These are phyloP conservation scores for Torulaspora gathmanii DNA, from an alignment of 805 yeast genomes.

Conservation along the genomic window DNA sequence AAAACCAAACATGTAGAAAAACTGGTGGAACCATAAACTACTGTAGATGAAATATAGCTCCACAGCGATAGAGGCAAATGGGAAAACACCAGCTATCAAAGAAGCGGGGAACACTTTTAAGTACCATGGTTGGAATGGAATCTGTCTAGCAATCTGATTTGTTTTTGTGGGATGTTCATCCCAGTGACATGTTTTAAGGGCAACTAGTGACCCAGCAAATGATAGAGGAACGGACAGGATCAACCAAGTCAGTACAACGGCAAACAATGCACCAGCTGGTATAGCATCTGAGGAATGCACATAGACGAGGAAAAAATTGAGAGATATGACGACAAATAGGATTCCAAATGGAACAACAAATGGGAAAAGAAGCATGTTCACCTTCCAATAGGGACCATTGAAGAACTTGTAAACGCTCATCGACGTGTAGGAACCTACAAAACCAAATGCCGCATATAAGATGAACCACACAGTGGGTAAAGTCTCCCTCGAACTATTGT, in stretches of 20 bases:
- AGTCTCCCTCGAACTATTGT: conserved; percentile 94
- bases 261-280: conserved; percentile 84
- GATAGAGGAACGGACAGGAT: conserved; percentile 80
- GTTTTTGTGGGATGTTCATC: conserved; percentile 75
- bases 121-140: conserved; percentile 87
- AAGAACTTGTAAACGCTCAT: conserved; percentile 80
- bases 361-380: conserved; percentile 79
- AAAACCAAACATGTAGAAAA: conserved; percentile 97
- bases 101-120: conserved; percentile 62
- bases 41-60: conserved; percentile 90
- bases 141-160: conserved; percentile 94
- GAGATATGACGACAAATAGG: conserved; percentile 56
- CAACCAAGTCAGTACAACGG: conserved; percentile 80
- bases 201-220: conserved; percentile 73
- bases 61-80: conserved; percentile 91
- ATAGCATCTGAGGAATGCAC: conserved; percentile 90
- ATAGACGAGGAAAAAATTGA: conserved; percentile 77
- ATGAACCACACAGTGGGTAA: conserved; percentile 85
- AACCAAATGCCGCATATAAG: conserved; percentile 73
- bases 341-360: conserved; percentile 75
- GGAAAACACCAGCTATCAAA: conserved; percentile 81
- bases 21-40: conserved; percentile 88
- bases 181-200: conserved; percentile 54
- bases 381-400: conserved; percentile 89
- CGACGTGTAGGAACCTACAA: conserved; percentile 82